Evolutionary conservation across 495 filamentous ascomycete genomes (phyloP).

Genomic region (Neurospora discreta): DNA sequence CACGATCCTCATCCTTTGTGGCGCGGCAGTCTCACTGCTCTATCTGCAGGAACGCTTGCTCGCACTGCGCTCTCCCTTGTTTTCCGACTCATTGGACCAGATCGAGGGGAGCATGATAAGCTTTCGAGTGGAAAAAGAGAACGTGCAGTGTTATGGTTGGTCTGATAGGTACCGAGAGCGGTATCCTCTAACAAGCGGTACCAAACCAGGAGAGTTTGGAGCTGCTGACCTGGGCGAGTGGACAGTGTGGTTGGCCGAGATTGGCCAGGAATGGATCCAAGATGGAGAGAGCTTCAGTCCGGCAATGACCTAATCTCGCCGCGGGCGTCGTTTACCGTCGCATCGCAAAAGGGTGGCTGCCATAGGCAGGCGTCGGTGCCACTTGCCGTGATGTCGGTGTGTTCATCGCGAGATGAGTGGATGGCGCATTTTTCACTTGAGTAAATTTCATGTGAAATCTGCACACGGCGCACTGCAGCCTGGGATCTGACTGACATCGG

Average conservation of each 20-base stretch:
- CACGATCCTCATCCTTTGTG: not conserved
- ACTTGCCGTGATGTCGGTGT: not conserved
- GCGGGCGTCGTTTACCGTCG: not conserved
- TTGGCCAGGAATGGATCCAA: not conserved
- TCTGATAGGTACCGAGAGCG: not conserved
- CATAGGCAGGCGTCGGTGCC: not conserved
- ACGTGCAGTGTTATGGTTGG: not conserved
- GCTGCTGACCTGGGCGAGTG: not conserved
- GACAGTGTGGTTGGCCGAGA: not conserved
- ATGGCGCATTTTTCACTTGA: too few species aligned
- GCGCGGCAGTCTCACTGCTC: not conserved
- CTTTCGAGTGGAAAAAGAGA: not conserved
- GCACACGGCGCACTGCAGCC: not conserved
- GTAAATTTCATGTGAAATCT: not conserved
- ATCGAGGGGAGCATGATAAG: not conserved
- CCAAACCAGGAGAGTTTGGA: not conserved
- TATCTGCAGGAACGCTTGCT: not conserved
- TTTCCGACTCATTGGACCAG: not conserved
- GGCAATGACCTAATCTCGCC: not conserved
- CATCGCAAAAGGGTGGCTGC: not conserved
- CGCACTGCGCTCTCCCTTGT: not conserved
- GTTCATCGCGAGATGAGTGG: too few species aligned
- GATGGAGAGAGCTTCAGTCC: not conserved
- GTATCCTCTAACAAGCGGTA: not conserved
- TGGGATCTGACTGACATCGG: not conserved